A percentile compares a stretch with the other conserved stretches of the same genome.
phyloP scores from a whole-genome alignment of 768 basidiomycete species.

The Panellus pusillus region DNA sequence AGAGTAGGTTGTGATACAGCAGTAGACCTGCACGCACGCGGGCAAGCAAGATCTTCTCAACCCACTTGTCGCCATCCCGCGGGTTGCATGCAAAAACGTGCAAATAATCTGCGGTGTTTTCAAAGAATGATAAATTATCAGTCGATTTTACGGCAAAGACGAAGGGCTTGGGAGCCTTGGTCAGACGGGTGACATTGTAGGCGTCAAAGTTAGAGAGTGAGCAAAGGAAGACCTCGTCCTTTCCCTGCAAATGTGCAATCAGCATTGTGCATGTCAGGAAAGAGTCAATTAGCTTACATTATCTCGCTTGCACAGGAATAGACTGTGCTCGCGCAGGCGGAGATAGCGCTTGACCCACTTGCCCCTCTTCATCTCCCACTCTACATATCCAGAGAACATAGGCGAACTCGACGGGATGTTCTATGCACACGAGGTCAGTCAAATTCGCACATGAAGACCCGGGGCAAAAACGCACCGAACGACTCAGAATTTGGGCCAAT shows the following conservation, averaged over 20 bases:
- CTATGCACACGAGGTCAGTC: slow-evolving; percentile 25
- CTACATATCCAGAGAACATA: slow-evolving; percentile 62
- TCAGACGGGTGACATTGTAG: slow-evolving; percentile 74
- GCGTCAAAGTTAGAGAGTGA: slow-evolving; percentile 88
- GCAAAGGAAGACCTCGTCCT: slow-evolving; percentile 81
- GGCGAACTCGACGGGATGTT: slow-evolving; percentile 48
- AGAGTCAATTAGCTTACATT: slow-evolving; percentile 49
- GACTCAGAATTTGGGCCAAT: slow-evolving; percentile 54
- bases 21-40: slow-evolving; percentile 55
- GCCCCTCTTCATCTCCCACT: slow-evolving; percentile 90
- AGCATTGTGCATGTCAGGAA: slow-evolving; percentile 3
- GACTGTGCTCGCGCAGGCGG: slow-evolving; percentile 78
- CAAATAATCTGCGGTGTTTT: slow-evolving; percentile 83
- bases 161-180: slow-evolving; percentile 83
- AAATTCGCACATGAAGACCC: not conserved
- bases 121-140: slow-evolving; percentile 83
- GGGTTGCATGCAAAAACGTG: slow-evolving; percentile 82
- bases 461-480: slow-evolving; percentile 49
- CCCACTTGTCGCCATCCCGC: slow-evolving; percentile 73
- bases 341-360: slow-evolving; percentile 97
- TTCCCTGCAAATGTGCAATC: slow-evolving; percentile 52
- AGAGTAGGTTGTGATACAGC: slow-evolving; percentile 9
- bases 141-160: slow-evolving; percentile 88
- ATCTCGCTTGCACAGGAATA: slow-evolving; percentile 90
- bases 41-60: slow-evolving; percentile 78